phyloP scores from a whole-genome alignment of 129 eudicot species.

The Saposhnikovia divaricata region DNA sequence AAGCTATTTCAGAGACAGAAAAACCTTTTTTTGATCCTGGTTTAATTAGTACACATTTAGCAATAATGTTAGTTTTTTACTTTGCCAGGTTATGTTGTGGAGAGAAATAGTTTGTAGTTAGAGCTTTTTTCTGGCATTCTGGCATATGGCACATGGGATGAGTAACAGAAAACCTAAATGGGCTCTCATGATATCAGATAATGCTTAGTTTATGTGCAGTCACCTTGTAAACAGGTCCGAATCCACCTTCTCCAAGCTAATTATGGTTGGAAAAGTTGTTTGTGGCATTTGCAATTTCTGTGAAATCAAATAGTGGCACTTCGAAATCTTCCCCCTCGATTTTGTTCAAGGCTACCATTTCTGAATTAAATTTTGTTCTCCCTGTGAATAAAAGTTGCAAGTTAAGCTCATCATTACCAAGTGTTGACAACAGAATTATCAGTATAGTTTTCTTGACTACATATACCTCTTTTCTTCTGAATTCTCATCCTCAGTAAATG shows the following conservation, averaged over 20 bases:
- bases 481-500: background rate
- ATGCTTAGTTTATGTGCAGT: background rate
- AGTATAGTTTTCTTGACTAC: background rate
- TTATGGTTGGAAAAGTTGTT: background rate
- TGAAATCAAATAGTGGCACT: constrained; percentile 1
- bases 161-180: background rate
- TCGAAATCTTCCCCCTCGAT: constrained; percentile 1
- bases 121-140: background rate
- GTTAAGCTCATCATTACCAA: background rate
- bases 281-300: constrained; percentile 7
- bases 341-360: constrained; percentile 6
- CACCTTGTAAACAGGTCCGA: constrained; percentile 5
- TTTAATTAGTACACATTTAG: background rate
- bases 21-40: background rate
- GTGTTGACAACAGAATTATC: background rate
- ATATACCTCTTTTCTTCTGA: background rate
- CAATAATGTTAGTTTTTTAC: background rate
- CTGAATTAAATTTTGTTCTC: background rate
- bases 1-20: background rate
- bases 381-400: background rate
- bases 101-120: background rate
- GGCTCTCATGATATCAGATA: background rate
- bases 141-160: background rate
- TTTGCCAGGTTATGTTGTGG: background rate
- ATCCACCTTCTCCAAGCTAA: background rate